These are phyloP conservation scores for Ophiobolus disseminans DNA, from an alignment of 2,329 filamentous ascomycete genomes.

Conservation along the genomic window DNA sequence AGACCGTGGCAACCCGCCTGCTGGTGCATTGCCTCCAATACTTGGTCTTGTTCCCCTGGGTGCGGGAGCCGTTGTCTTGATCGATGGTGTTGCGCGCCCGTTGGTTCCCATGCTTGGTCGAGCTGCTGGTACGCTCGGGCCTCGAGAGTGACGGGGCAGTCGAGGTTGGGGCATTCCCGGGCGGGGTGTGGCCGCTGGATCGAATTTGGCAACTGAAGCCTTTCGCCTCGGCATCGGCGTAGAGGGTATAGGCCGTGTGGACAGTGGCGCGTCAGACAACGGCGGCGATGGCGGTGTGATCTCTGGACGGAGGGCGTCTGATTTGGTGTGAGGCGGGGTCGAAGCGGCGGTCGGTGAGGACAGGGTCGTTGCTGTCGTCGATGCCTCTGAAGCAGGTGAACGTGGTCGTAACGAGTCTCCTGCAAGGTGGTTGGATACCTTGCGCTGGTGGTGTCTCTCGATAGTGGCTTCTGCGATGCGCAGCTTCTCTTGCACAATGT, in stretches of 20 bases:
- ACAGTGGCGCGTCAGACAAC: constrained; percentile 82
- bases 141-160: constrained; percentile 59
- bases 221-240: constrained; percentile 51
- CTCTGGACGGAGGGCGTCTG: constrained; percentile 67
- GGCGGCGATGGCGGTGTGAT: constrained; percentile 92
- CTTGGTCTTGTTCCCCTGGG: constrained; percentile 52
- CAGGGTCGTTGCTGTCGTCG: constrained; percentile 79
- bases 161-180: constrained; percentile 56
- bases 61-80: constrained; percentile 41
- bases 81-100: constrained; percentile 56
- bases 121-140: constrained; percentile 64
- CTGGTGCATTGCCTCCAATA: constrained; percentile 58
- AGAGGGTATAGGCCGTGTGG: constrained; percentile 51
- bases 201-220: constrained; percentile 59
- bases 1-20: constrained; percentile 60
- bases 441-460: constrained; percentile 59
- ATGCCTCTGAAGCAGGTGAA: constrained; percentile 76
- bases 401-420: constrained; percentile 61
- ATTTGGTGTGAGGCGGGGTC: constrained; percentile 78
- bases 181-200: constrained; percentile 61
- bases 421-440: constrained; percentile 58
- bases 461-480: constrained; percentile 68
- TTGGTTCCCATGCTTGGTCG: constrained; percentile 30
- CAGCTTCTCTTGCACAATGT: constrained; percentile 93
- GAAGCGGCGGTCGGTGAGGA: constrained; percentile 90